Evolutionary conservation across 371 early-diverging fungal species (phyloP).

Genomic region (Mortierella sp.): DNA sequence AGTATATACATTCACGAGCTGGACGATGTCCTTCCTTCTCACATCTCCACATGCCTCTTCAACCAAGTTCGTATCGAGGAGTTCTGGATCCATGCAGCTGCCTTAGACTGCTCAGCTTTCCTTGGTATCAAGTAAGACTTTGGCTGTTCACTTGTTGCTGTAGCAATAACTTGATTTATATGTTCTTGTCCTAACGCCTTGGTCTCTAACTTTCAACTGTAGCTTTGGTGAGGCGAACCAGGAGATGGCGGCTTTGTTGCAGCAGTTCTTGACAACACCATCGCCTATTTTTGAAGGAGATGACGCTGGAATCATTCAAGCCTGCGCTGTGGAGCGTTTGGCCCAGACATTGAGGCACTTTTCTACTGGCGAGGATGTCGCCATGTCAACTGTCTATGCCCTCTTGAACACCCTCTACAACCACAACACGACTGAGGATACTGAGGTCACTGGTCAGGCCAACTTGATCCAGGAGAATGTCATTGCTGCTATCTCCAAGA

Average conservation of each 20-base stretch:
- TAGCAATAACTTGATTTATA: too few species aligned
- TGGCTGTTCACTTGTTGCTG: neutral
- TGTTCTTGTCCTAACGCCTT: too few species aligned
- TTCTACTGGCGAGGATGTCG: constrained; percentile 58
- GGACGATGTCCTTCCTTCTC: constrained; percentile 74
- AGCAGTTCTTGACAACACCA: constrained; percentile 72
- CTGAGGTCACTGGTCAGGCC: constrained; percentile 61
- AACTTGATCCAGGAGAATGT: constrained; percentile 71
- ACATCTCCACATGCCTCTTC: constrained; percentile 71
- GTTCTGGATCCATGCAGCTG: constrained; percentile 68
- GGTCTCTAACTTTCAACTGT: neutral
- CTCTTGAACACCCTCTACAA: constrained; percentile 68
- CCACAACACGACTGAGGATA: constrained; percentile 52
- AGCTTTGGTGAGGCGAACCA: constrained; percentile 63
- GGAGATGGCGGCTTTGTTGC: constrained; percentile 68
- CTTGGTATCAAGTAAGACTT: constrained; percentile 61
- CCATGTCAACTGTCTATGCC: constrained; percentile 67
- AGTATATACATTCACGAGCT: constrained; percentile 73
- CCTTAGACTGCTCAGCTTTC: constrained; percentile 69
- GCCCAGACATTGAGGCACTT: constrained; percentile 69
- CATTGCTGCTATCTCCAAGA: constrained; percentile 72
- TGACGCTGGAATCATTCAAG: constrained; percentile 60
- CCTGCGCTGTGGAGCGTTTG: constrained; percentile 69
- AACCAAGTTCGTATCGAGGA: constrained; percentile 62
- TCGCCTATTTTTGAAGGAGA: constrained; percentile 63